Percentiles rank a stretch among this genome's conserved stretches.
Evolutionary conservation across 2,329 filamentous ascomycete genomes (phyloP).

Genomic region (Tolypocladium ophioglossoides): DNA sequence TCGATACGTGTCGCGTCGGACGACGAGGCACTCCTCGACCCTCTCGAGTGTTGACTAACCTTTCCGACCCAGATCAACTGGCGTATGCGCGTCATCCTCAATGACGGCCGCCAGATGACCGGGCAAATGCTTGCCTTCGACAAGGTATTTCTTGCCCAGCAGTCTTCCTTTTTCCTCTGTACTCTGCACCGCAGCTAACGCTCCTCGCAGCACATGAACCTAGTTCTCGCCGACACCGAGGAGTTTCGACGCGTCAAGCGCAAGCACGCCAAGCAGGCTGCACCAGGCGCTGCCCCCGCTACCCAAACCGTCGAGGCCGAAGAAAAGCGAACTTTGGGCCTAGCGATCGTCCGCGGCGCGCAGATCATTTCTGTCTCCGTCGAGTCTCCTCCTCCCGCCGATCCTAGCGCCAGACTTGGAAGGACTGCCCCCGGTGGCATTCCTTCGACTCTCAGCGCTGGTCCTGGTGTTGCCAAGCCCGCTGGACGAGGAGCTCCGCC

Average conservation of each 20-base stretch:
- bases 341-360: slow-evolving; percentile 89
- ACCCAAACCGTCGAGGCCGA: slow-evolving; percentile 73
- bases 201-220: slow-evolving; percentile 78
- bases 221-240: slow-evolving; percentile 96
- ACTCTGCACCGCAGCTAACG: slow-evolving; percentile 5
- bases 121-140: slow-evolving; percentile 98
- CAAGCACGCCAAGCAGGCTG: slow-evolving; percentile 63
- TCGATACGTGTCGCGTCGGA: background rate
- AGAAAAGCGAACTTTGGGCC: slow-evolving; percentile 93
- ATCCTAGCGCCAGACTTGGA: slow-evolving; percentile 82
- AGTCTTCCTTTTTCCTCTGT: background rate
- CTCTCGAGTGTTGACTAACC: slow-evolving; percentile 1
- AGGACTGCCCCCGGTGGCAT: slow-evolving; percentile 59
- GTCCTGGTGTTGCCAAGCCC: slow-evolving; percentile 82
- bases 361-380: slow-evolving; percentile 92
- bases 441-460: slow-evolving; percentile 63
- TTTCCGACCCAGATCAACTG: slow-evolving; percentile 76
- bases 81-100: slow-evolving; percentile 93
- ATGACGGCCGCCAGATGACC: slow-evolving; percentile 91
- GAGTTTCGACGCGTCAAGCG: slow-evolving; percentile 89
- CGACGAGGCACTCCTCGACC: background rate
- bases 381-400: slow-evolving; percentile 88
- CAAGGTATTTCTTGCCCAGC: slow-evolving; percentile 50
- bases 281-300: slow-evolving; percentile 46
- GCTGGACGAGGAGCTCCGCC: slow-evolving; percentile 75